Evolutionary conservation across 2,329 filamentous ascomycete species (phyloP).

Genomic region (Sporothrix curviconia): DNA sequence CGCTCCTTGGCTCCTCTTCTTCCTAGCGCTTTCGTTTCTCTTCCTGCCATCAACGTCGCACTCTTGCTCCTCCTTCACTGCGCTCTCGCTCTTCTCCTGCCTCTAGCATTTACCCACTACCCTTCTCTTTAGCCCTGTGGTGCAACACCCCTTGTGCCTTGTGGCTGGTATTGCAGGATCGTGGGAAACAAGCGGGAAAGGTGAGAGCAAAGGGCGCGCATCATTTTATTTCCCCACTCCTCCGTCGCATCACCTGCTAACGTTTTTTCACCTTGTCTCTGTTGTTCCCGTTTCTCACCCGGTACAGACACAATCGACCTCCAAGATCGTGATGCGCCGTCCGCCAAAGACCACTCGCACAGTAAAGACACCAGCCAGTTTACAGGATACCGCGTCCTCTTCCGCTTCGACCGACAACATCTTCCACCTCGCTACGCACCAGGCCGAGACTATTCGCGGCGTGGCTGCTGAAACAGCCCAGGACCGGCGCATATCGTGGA

Average conservation of each 20-base stretch:
- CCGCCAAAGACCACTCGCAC: conserved; percentile 73
- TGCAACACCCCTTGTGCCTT: conserved; percentile 4
- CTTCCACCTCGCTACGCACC: conserved; percentile 62
- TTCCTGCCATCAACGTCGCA: too few species aligned
- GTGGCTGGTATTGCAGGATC: conserved; percentile 14
- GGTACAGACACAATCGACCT: conserved; percentile 84
- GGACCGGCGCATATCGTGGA: conserved; percentile 59
- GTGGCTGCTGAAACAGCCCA: conserved; percentile 70
- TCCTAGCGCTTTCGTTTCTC: too few species aligned
- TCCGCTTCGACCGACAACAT: conserved; percentile 22
- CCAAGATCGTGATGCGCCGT: conserved; percentile 74
- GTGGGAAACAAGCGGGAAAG: conserved; percentile 8
- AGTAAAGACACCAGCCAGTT: conserved; percentile 42
- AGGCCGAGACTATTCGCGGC: conserved; percentile 76
- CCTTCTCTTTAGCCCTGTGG: conserved; percentile 11
- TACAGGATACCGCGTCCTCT: conserved; percentile 36
- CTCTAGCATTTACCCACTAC: conserved; percentile 15
- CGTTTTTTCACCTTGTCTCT: conserved; percentile 17
- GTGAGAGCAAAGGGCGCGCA: conserved; percentile 9
- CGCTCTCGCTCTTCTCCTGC: background rate
- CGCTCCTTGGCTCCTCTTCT: conserved; percentile 1
- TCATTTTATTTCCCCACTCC: conserved; percentile 1
- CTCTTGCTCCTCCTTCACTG: conserved; percentile 11
- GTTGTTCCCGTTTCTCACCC: conserved; percentile 9
- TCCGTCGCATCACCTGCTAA: conserved; percentile 20